These are phyloP conservation scores for Magnusiomyces fungicola DNA, from an alignment of 1,139 yeast species.

Conservation along the genomic window DNA sequence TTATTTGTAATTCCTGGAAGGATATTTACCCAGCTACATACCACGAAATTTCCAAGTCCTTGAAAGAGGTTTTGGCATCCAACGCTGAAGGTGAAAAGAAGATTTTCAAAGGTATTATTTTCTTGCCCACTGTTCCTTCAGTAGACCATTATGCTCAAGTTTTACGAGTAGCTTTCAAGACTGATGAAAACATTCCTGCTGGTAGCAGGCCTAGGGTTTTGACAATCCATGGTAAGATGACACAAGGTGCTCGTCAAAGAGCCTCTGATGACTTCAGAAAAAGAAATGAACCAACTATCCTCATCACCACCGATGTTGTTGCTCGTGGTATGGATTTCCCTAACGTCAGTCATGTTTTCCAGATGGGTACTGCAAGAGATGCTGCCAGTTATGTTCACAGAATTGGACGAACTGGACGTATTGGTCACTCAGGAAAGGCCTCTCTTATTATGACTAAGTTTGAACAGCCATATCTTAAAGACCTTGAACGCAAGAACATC, in stretches of 20 bases:
- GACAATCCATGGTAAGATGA: slow-evolving; percentile 62
- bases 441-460: slow-evolving; percentile 26
- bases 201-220: slow-evolving; percentile 14
- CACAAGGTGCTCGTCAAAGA: slow-evolving; percentile 57
- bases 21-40: slow-evolving; percentile 32
- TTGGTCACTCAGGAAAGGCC: slow-evolving; percentile 64
- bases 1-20: slow-evolving; percentile 41
- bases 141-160: slow-evolving; percentile 51
- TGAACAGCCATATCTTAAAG: slow-evolving; percentile 22
- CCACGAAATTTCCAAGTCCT: slow-evolving; percentile 25
- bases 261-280: slow-evolving; percentile 50
- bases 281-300: slow-evolving; percentile 42
- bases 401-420: slow-evolving; percentile 95
- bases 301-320: slow-evolving; percentile 87
- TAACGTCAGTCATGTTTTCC: slow-evolving; percentile 73
- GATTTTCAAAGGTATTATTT: slow-evolving; percentile 68
- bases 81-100: slow-evolving; percentile 23
- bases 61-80: slow-evolving; percentile 27
- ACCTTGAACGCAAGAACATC: slow-evolving; percentile 20
- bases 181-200: slow-evolving; percentile 16
- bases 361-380: slow-evolving; percentile 67
- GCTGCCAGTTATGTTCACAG: slow-evolving; percentile 80
- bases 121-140: slow-evolving; percentile 68
- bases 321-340: slow-evolving; percentile 97
- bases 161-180: slow-evolving; percentile 19